Evolutionary conservation across 1,139 yeast species (phyloP), one percentile per base, ranked within the genome.

Genomic region (Suhomyces taliae): DNA sequence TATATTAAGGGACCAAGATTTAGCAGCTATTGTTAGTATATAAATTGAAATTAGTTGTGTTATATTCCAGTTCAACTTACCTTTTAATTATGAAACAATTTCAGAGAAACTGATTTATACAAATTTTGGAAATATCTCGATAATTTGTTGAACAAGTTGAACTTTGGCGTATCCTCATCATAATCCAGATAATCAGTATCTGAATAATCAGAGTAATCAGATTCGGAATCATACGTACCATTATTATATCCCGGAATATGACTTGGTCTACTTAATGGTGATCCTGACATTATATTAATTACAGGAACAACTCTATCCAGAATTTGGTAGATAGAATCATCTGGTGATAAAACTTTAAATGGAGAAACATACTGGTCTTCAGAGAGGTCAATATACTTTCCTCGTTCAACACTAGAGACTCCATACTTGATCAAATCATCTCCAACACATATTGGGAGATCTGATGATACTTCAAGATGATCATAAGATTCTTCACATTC

Each of bases 381-480:
- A 2, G 66, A 49, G 8, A 85, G 60, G 3, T 66, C 57, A 9
- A 82, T 75, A 56, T 64, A 83, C 46, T 65, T 64, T 0, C 90
- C 91, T 36, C 56, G 61, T 12, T 61, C 56, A 0, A 67, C 71
- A 9, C 64, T 59, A 9, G n/a, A 29, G 1, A 78, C 82, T 1
- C 88, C 87, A 8, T 61, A 58, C 37, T 69, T 67, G 41, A 84
- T 74, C 43, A 83, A 58, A 0, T 63, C 66, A 2, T 64, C 64
- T 0, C 79, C 82, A n/a, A 80, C 53, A 3, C 76, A 60, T 32
- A 62, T 62, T 2, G 87, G 85, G 9, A 83, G 66, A 0, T 76
- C 78, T 7, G 62, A 66, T 1, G 79, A 66, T 3, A 77, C 65
- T 39, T 81, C 84, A 37, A 85, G 59, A 56, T 84, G 83, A 3